Conservation (phyloP, 257 asterid genomes). For the Osmanthus fragrans region DNA sequence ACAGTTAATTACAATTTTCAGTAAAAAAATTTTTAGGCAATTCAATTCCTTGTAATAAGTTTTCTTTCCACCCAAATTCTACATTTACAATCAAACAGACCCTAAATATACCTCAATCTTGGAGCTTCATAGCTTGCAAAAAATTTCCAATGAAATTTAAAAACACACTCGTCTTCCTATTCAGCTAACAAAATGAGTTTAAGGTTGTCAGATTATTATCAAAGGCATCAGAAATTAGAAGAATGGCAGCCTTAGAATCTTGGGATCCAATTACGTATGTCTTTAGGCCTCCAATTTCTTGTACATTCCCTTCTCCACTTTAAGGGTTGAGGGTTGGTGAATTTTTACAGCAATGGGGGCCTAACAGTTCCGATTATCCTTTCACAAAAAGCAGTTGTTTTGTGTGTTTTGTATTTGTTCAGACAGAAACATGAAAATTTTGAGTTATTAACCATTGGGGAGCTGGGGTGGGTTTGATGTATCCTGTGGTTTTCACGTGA, state of each 20-base stretch:
- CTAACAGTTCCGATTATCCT: conserved; percentile 36
- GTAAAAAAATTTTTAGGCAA: too few species aligned
- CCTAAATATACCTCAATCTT: conserved; percentile 47
- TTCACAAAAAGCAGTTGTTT: background rate
- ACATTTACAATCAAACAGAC: too few species aligned
- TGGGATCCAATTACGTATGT: conserved; percentile 49
- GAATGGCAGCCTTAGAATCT: conserved; percentile 52
- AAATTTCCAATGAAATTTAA: background rate
- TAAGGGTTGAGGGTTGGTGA: conserved; percentile 44
- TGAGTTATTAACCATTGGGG: background rate
- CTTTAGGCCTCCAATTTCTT: conserved; percentile 54
- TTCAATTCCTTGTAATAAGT: too few species aligned
- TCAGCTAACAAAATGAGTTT: background rate
- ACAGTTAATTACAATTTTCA: too few species aligned
- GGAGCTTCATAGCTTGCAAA: conserved; percentile 67
- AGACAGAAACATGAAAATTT: background rate
- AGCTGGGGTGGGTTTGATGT: too few species aligned
- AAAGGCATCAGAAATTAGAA: conserved; percentile 55
- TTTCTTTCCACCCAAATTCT: too few species aligned
- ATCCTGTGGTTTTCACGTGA: too few species aligned
- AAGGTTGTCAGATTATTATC: conserved; percentile 33
- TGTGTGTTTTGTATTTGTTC: background rate
- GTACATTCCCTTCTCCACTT: conserved; percentile 39
- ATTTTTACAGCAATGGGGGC: conserved; percentile 45
- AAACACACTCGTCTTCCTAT: background rate